Conservation (phyloP, 345 rosid species). For the Carallia pectinifolia region DNA sequence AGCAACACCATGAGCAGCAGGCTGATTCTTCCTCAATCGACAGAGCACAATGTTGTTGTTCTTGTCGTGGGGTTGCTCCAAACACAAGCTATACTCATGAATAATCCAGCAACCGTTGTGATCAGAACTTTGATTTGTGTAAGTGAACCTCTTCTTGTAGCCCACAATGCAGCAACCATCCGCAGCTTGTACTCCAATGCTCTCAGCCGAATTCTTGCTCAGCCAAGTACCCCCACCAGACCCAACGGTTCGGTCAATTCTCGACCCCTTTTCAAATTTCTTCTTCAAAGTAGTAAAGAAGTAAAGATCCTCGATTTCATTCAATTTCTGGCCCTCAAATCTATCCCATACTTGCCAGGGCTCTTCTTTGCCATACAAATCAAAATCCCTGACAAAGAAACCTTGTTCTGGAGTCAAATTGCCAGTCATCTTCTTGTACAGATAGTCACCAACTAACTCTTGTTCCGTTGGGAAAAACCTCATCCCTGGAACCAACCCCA, state of each 20-base stretch:
- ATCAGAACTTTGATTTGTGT: neutral
- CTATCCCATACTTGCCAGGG: neutral
- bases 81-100: neutral
- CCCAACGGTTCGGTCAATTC: neutral
- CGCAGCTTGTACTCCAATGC: neutral
- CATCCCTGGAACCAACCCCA: neutral
- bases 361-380: neutral
- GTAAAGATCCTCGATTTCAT: neutral
- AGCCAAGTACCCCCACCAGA: neutral
- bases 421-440: neutral
- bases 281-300: neutral
- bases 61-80: neutral
- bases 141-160: neutral
- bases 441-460: neutral
- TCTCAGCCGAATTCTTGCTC: neutral
- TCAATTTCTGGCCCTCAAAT: neutral
- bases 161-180: neutral
- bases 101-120: neutral
- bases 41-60: neutral
- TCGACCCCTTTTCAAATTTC: neutral
- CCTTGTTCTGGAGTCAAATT: neutral
- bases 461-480: neutral
- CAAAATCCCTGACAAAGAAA: neutral
- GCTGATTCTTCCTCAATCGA: neutral
- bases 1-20: too few species aligned